Evolutionary conservation across 345 rosid genomes (phyloP).

Genomic region (Citrus sinensis): DVS_A1.0 CM039163.1:3257501-3258000

Average conservation of each 20-base stretch:
- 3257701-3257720: slow-evolving; percentile 15
- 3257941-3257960: no score
- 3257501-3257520: slow-evolving; percentile 44
- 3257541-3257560: slow-evolving; percentile 4
- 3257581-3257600: slow-evolving; percentile 3
- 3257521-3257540: not conserved
- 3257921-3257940: no score
- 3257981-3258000: not conserved
- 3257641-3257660: not conserved
- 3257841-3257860: not conserved
- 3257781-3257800: not conserved
- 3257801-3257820: slow-evolving; percentile 25
- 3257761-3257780: slow-evolving; percentile 35
- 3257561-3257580: slow-evolving; percentile 7
- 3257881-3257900: not conserved
- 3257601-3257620: not conserved
- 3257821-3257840: slow-evolving; percentile 17
- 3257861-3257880: slow-evolving; percentile 3
- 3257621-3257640: slow-evolving; percentile 2
- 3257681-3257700: slow-evolving; percentile 10
- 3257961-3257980: no score
- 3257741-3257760: slow-evolving; percentile 31
- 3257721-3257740: slow-evolving; percentile 22
- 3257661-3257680: slow-evolving; percentile 8
- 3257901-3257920: not conserved